Conservation (phyloP, 1,284 basidiomycete genomes). For the Gymnopus androsaceus region DNA sequence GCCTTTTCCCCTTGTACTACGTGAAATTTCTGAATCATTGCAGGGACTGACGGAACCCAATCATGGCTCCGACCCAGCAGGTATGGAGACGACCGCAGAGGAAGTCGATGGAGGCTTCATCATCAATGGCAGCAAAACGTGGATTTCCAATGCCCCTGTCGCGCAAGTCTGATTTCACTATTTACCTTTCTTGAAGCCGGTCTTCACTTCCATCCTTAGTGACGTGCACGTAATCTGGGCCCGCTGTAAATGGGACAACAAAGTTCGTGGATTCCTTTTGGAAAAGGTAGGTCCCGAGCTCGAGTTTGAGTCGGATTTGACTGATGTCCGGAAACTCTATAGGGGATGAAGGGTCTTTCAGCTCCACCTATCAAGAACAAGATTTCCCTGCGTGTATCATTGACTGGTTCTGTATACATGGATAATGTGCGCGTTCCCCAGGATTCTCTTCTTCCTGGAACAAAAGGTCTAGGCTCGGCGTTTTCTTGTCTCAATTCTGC, state of each 20-base stretch:
- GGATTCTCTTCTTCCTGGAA: slow-evolving; percentile 75
- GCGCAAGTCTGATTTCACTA: slow-evolving; percentile 55
- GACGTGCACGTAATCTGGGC: slow-evolving; percentile 94
- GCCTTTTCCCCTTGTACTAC: not conserved
- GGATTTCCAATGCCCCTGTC: slow-evolving; percentile 91
- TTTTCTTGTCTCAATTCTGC: slow-evolving; percentile 94
- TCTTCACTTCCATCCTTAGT: slow-evolving; percentile 37
- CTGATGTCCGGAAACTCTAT: not conserved
- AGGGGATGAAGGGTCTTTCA: slow-evolving; percentile 84
- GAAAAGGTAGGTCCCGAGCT: slow-evolving; percentile 65
- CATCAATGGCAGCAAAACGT: slow-evolving; percentile 92
- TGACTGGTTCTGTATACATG: slow-evolving; percentile 94
- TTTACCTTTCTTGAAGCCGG: not conserved
- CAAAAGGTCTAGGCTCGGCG: slow-evolving; percentile 76
- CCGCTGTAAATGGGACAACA: slow-evolving; percentile 90
- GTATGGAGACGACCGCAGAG: slow-evolving; percentile 92
- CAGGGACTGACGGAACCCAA: slow-evolving; percentile 95
- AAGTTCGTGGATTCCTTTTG: slow-evolving; percentile 89
- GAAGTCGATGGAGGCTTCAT: slow-evolving; percentile 85
- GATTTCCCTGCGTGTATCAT: slow-evolving; percentile 83
- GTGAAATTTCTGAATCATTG: not conserved
- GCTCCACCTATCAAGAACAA: slow-evolving; percentile 94
- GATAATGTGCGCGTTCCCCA: slow-evolving; percentile 76
- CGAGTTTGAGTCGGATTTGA: not conserved
- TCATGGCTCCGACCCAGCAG: slow-evolving; percentile 91